phyloP scores from a whole-genome alignment of 352 stramenopile species.

The Phytophthora colocasiae region DNA sequence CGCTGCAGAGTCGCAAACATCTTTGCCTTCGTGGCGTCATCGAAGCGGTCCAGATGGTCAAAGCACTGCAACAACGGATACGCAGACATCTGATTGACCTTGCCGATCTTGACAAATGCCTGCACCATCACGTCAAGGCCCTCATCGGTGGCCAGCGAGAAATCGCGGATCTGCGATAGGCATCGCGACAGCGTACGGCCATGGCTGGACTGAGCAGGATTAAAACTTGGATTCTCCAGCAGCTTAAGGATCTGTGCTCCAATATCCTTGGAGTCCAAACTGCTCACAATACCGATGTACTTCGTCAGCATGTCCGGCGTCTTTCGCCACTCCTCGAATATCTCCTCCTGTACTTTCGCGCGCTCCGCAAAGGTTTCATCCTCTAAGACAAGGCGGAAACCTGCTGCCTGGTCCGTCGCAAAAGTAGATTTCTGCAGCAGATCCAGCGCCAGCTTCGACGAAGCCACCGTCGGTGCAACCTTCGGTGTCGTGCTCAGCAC shows the following conservation, averaged over 20 bases:
- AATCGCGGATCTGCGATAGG: conserved; percentile 79
- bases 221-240: conserved; percentile 74
- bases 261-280: conserved; percentile 67
- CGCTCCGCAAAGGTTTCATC: conserved; percentile 68
- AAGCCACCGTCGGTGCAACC: conserved; percentile 52
- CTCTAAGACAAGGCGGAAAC: conserved; percentile 71
- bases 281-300: conserved; percentile 82
- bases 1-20: conserved; percentile 60
- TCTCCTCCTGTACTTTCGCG: conserved; percentile 66
- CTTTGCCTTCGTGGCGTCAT: conserved; percentile 64
- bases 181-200: conserved; percentile 67
- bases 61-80: conserved; percentile 86
- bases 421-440: conserved; percentile 77
- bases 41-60: conserved; percentile 78
- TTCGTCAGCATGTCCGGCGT: conserved; percentile 80
- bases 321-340: conserved; percentile 76
- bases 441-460: conserved; percentile 57
- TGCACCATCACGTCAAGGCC: conserved; percentile 76
- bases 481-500: conserved; percentile 52
- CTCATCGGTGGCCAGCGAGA: conserved; percentile 78
- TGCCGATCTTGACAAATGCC: conserved; percentile 81
- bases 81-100: conserved; percentile 88
- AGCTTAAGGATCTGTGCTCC: conserved; percentile 77
- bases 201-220: conserved; percentile 78
- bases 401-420: conserved; percentile 64